Base-by-base conservation (phyloP, 1,139 yeast genomes). In the Kodamaea sp. region DNA sequence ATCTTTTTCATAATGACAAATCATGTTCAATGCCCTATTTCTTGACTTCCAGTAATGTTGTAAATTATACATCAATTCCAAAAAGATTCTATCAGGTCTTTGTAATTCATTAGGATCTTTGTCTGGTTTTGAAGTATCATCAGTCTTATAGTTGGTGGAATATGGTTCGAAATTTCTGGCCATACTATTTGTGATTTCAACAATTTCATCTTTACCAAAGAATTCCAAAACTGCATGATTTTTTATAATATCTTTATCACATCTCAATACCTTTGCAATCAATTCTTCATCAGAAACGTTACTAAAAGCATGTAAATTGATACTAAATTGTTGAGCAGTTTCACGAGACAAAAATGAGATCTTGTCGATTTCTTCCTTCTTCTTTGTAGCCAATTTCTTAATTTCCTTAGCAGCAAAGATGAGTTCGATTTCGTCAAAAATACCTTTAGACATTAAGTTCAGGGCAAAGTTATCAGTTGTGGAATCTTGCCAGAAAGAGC, bases 11-110 rank as follows among this genome's bases (percentile, higher is more conserved):
- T 73, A 84, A 20, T 73, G 64, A 1, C 81, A 65, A 12, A 82
- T 68, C 11, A 84, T 77, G 32, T 66, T 73, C 45, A 85, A 63
- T 1, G 90, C 86, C 49, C 94, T 69, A 65, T 78, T 79, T 65
- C 95, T 76, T 3, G 92, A 82, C 43, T 79, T 74, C 95, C 95
- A 85, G 51, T 85, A 85, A 45, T 82, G 84, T 47, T 82, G 89
- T 47, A 84, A 68, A 49, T 84, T 84, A 56, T 81, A 83, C 50
- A 84, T 78, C 55, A 84, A 70, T 50, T 83, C 89, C 61, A 85
- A 63, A 52, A 80, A 85, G 8, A 85, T 65, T 55, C 90, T 75
- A 56, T 85, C 95, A 2, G 92, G 81, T 34, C 97, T 70, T 40
- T 84, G 92, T 37, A 92, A 70, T 34, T 78, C 84, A 1, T 61